Percentiles rank a stretch among this genome's conserved stretches.
phyloP scores from a whole-genome alignment of 208 protist species.

The Crithidia thermophila region DNA sequence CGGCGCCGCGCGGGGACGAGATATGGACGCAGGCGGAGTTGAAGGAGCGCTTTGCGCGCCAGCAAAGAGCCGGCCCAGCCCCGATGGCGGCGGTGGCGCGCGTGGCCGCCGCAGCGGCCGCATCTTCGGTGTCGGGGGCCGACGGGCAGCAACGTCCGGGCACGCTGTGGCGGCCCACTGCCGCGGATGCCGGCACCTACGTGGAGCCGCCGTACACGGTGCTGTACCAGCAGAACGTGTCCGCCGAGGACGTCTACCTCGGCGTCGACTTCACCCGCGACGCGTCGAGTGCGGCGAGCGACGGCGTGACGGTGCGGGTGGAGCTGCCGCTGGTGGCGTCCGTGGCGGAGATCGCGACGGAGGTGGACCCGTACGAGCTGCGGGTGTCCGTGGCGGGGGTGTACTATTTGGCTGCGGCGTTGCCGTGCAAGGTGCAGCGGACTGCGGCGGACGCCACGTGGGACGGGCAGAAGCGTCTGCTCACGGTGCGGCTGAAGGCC shows the following conservation, averaged over 20 bases:
- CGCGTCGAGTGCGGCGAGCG: constrained; percentile 48
- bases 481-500: constrained; percentile 60
- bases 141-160: constrained; percentile 1
- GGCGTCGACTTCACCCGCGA: constrained; percentile 75
- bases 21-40: constrained; percentile 90
- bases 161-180: constrained; percentile 22
- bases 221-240: constrained; percentile 79
- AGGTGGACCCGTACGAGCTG: constrained; percentile 70
- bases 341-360: constrained; percentile 51
- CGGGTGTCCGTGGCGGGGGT: constrained; percentile 43
- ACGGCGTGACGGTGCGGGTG: constrained; percentile 80
- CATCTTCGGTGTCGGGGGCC: neutral
- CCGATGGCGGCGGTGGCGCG: constrained; percentile 18
- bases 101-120: constrained; percentile 4
- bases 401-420: constrained; percentile 69
- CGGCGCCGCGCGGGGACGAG: constrained; percentile 56
- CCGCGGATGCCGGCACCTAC: constrained; percentile 20
- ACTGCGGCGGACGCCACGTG: constrained; percentile 69
- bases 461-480: constrained; percentile 58
- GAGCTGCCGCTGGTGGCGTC: constrained; percentile 58
- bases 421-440: constrained; percentile 64
- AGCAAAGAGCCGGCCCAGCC: constrained; percentile 21
- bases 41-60: constrained; percentile 18
- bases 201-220: constrained; percentile 70
- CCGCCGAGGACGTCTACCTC: constrained; percentile 87